Evolutionary conservation across 441 rosid species (phyloP), one percentile per base, ranked within the genome.

Genomic region (Erodium trifolium): DNA sequence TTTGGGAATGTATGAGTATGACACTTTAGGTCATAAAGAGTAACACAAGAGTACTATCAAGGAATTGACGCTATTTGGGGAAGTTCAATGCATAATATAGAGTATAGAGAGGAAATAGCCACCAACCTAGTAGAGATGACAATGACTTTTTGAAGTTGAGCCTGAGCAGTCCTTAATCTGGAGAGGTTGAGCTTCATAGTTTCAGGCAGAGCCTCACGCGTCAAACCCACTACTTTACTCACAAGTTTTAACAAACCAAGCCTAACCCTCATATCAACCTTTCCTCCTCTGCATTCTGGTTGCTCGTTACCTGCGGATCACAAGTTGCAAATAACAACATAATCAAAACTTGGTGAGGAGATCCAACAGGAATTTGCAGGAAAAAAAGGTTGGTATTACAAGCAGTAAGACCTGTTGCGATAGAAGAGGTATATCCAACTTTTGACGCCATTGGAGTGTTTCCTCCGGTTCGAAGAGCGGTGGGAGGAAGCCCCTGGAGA

Each of bases 241-340:
- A 80, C 93, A 68, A 94, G 78, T 86, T 94, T 88, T 75, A 90
- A 71, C 80, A 94, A 77, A 74, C 97, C 96, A 10, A 88, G 85
- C 84, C 98, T 90, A 75, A 84, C 85, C 63, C 82, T 49, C 78
- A 90, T 66, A 80, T 90, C 98, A 66, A 92, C 70, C 73, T n/a
- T 80, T 63, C 87, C 98, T 67, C 96, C 98, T 31, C 74, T 84
- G 82, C 96, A 90, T 80, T 81, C 99, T 37, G 81, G 78, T 34
- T 81, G 72, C 72, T 78, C 77, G 75, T 66, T 75, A 74, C 72
- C 93, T 82, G 79, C 13, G 59, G 5, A 34, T 34, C 37, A 34
- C 59, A 51, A 68, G 18, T 51, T 45, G 66, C 72, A 71, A 10
- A 16, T 12, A 17, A 49, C 57, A 49, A 49, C 13, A 47, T 6